Evolutionary conservation across 2,329 filamentous ascomycete species (phyloP), one percentile per base, ranked within the genome.

Genomic region (Nothophaeocryptopus gaeumannii): DNA sequence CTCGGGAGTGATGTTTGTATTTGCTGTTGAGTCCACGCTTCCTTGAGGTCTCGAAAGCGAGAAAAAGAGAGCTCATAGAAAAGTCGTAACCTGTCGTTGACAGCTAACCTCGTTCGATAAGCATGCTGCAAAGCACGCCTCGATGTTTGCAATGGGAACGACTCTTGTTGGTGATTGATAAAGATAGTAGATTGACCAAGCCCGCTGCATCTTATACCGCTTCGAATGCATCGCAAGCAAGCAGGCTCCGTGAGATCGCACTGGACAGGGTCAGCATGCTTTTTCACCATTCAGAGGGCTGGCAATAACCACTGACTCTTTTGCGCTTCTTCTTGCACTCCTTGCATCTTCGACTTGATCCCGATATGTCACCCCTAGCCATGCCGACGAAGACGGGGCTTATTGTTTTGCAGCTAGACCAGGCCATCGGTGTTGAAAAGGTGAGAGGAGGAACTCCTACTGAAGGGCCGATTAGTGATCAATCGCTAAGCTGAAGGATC

Each of bases 301-400:
- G 20, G 7, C 3, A 26, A 26, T 26, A 7, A 4, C 7, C 20
- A n/a, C 39, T 30, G 39, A 43, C 39, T 12, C 15, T 44, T 20
- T 36, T 44, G 12, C 41, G 41, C 15, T 34, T 44, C 15, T 35
- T 13, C 31, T 44, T 44, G 31, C 41, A 44, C 14, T 44, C 30
- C 13, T 33, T 11, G 15, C 41, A 44, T 35, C 41, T 13, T 15
- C 41, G 41, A 35, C 30, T 35, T 3, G 41, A 44, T 35, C 41
- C 30, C 50, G 50, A 11, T 48, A 61, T 46, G 58, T 65, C 30
- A 58, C 66, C 45, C 61, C 51, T 38, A 45, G 63, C 20, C 67
- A 65, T 8, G 57, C 61, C 13, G 15, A 12, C 5, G 36, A 38
- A 13, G 7, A 26, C 7, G 20, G 7, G 3, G 20, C 7, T 7